Evolutionary conservation across 108 stramenopile species (phyloP).

Genomic region (Craspedostauros australis): DNA sequence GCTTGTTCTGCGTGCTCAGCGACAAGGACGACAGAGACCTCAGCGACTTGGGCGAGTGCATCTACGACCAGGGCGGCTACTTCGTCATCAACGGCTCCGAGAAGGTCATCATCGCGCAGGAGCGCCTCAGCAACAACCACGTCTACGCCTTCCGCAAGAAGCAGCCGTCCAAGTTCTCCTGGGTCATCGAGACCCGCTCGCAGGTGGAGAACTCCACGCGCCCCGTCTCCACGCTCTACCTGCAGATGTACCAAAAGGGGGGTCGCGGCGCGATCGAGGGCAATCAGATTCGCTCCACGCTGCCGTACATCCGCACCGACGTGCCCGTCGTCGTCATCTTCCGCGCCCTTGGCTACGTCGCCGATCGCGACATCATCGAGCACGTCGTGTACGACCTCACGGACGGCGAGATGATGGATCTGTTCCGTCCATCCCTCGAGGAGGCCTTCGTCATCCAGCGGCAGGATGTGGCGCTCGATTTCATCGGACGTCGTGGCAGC

Average conservation of each 20-base stretch:
- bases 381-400: slow-evolving; percentile 98
- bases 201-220: slow-evolving; percentile 91
- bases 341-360: slow-evolving; percentile 94
- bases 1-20: slow-evolving; percentile 89
- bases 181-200: slow-evolving; percentile 93
- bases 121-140: slow-evolving; percentile 98
- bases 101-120: slow-evolving; percentile 98
- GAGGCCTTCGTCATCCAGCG: slow-evolving; percentile 94
- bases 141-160: slow-evolving; percentile 98
- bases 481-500: slow-evolving; percentile 91
- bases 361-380: slow-evolving; percentile 93
- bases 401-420: slow-evolving; percentile 96
- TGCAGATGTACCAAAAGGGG: slow-evolving; percentile 97
- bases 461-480: slow-evolving; percentile 92
- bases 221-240: slow-evolving; percentile 88
- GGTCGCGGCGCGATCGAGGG: slow-evolving; percentile 85
- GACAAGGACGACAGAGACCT: slow-evolving; percentile 94
- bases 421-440: slow-evolving; percentile 92
- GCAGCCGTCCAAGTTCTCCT: slow-evolving; percentile 91
- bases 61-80: slow-evolving; percentile 99
- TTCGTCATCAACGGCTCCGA: slow-evolving; percentile 99
- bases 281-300: slow-evolving; percentile 91
- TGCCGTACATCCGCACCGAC: slow-evolving; percentile 95
- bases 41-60: slow-evolving; percentile 96
- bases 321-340: slow-evolving; percentile 99